Evolutionary conservation across 202 grass and related monocot genomes (phyloP), one percentile per base, ranked within the genome.

Genomic region (Brachypodium distachyon): DNA sequence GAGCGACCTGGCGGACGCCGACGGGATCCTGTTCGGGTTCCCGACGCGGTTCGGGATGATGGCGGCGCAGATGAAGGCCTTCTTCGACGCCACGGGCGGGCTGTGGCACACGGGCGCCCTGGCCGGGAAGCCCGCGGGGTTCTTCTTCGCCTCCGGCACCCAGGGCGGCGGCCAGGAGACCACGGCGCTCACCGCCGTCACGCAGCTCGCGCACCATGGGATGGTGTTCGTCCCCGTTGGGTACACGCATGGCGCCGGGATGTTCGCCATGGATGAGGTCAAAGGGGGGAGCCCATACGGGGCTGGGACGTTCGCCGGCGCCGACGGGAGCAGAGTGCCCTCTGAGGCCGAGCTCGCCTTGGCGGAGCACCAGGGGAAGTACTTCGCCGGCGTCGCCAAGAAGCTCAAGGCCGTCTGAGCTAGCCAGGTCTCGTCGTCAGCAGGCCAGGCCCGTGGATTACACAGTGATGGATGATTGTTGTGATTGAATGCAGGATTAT

Each of bases 151-250:
- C 56, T 85, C 87, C 12, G 83, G 88, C 52, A 85, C 88, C 32
- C 88, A 90, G 75, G 83, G 88, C 3, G 88, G 88, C 1, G 88
- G 88, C 33, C 88, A 90, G 57, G 88, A 90, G 80, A 90, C 88
- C 46, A 90, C 88, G 16, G 74, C 83, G 76, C 79, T 88, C 75
- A 84, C 86, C 12, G 86, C 86, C 9, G 76, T 88, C 23, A 88
- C 85, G 36, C 85, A 88, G 47, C 64, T 88, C 37, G 62, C 74
- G 23, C 86, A 89, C 51, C 86, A 89, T 16, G 86, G 86, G 37
- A 89, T 89, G 86, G 67, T 89, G 33, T 89, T 81, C 72, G 86
- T 89, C 25, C 86, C 86, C 46, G 79, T 83, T 0, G 81, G 86
- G 4, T 89, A 89, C 57, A 79, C 59, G 7, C 80, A 74, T 3